Percentiles rank a stretch among this genome's conserved stretches.
Conservation (phyloP, 164 flowering plant species). For the Magnolia changhungtana region DNA sequence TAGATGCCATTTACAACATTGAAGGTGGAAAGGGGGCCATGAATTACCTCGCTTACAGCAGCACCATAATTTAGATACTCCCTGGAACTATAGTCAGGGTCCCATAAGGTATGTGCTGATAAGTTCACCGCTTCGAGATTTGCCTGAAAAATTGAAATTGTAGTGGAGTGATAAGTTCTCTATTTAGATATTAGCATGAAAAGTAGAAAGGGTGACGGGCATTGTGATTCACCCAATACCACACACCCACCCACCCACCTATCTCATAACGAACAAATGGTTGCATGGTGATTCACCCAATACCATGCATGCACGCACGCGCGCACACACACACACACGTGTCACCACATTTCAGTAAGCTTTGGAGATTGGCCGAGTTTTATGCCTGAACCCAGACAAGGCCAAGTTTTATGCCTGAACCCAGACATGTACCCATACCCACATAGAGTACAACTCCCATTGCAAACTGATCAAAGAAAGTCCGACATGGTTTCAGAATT, state of each 20-base stretch:
- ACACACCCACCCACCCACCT: too few relatives aligned
- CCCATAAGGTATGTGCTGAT: conserved; percentile 46
- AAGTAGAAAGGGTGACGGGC: background rate
- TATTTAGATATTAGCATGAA: background rate
- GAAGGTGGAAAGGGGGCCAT: background rate
- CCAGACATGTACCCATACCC: background rate
- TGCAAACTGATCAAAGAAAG: background rate
- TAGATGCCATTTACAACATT: too few relatives aligned
- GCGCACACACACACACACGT: too few relatives aligned
- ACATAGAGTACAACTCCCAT: background rate
- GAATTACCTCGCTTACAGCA: conserved; percentile 65
- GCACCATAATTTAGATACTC: conserved; percentile 64
- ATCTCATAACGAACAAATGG: too few relatives aligned
- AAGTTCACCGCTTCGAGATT: conserved; percentile 39
- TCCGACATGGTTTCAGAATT: background rate
- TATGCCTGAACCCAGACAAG: background rate
- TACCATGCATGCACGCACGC: too few relatives aligned
- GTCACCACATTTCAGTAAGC: too few relatives aligned
- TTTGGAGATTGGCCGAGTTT: too few relatives aligned
- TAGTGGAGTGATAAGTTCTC: too few relatives aligned
- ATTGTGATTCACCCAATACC: too few relatives aligned
- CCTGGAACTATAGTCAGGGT: conserved; percentile 38
- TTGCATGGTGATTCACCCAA: too few relatives aligned
- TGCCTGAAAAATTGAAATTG: conserved; percentile 40
- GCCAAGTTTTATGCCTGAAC: background rate